Percentiles rank a stretch among this genome's conserved stretches.
Evolutionary conservation across 2,329 filamentous ascomycete species (phyloP).

Genomic region (Sporothrix protearum): DNA sequence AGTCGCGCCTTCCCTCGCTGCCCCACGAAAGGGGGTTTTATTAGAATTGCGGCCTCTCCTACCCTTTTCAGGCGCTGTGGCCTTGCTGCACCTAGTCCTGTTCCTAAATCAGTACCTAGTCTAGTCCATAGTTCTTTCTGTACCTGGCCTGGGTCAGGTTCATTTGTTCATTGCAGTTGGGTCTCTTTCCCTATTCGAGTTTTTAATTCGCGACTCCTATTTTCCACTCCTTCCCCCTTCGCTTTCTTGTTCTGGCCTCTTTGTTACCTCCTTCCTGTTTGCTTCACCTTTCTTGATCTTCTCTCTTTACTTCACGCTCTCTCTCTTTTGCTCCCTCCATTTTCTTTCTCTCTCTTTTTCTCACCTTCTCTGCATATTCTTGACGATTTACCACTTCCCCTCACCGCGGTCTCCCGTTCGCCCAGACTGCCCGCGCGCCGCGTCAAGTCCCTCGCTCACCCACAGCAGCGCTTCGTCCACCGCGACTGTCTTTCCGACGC

Average conservation of each 20-base stretch:
- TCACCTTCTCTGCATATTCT: background rate
- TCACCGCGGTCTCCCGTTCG: background rate
- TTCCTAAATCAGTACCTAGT: background rate
- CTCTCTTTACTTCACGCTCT: background rate
- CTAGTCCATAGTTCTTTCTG: background rate
- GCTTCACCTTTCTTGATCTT: background rate
- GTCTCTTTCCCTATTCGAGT: constrained; percentile 14
- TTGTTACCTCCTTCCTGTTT: constrained; percentile 10
- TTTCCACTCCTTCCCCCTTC: constrained; percentile 13
- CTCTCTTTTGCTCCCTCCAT: background rate
- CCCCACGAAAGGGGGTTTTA: constrained; percentile 23
- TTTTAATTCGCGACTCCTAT: constrained; percentile 22
- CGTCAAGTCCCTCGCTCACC: constrained; percentile 1
- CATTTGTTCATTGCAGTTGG: background rate
- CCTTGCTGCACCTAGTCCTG: background rate
- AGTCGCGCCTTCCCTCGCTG: constrained; percentile 19
- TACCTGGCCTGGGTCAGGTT: background rate
- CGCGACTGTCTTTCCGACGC: background rate
- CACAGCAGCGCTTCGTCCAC: background rate
- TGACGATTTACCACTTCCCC: background rate
- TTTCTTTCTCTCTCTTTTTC: background rate
- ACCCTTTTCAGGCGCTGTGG: background rate
- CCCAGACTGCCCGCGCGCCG: constrained; percentile 2
- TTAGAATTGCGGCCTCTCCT: constrained; percentile 1
- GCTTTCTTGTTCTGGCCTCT: constrained; percentile 12